These are phyloP conservation scores for Priceomyces medius DNA, from an alignment of 805 yeast species.

Conservation along the genomic window DNA sequence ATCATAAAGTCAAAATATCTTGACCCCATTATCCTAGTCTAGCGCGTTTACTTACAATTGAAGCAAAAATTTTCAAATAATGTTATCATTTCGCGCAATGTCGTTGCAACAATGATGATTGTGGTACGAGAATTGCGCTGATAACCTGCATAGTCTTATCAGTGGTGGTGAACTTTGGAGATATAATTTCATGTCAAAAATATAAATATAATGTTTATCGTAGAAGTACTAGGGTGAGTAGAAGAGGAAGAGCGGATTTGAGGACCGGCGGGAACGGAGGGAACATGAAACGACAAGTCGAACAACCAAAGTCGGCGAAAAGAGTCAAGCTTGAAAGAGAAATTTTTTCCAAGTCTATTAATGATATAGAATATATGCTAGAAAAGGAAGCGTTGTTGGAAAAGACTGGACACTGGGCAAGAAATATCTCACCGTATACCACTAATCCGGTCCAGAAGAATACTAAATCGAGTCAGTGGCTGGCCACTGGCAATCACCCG, in stretches of 20 bases:
- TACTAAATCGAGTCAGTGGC: background rate
- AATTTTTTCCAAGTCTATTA: slow-evolving; percentile 22
- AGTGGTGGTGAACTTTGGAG: too few relatives aligned
- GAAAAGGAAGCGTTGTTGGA: slow-evolving; percentile 4
- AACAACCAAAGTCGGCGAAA: slow-evolving; percentile 15
- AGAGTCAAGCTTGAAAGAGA: slow-evolving; percentile 19
- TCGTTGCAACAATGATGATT: slow-evolving; percentile 11
- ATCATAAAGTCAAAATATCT: too few relatives aligned
- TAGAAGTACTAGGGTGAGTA: too few relatives aligned
- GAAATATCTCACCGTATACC: too few relatives aligned
- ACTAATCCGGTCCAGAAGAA: too few relatives aligned
- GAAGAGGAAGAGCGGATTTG: background rate
- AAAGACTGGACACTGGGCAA: background rate
- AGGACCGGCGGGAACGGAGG: too few relatives aligned
- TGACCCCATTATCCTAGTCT: too few relatives aligned
- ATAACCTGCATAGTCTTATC: slow-evolving; percentile 3
- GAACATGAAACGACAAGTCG: background rate
- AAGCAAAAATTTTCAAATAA: too few relatives aligned
- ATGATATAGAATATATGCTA: slow-evolving; percentile 24
- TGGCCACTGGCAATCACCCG: background rate
- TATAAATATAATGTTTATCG: too few relatives aligned
- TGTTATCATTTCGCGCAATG: too few relatives aligned
- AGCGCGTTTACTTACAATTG: too few relatives aligned
- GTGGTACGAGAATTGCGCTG: slow-evolving; percentile 1
- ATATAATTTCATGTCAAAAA: too few relatives aligned